Conservation (phyloP, 1,139 yeast genomes). For the Taiozyma sp. region DNA sequence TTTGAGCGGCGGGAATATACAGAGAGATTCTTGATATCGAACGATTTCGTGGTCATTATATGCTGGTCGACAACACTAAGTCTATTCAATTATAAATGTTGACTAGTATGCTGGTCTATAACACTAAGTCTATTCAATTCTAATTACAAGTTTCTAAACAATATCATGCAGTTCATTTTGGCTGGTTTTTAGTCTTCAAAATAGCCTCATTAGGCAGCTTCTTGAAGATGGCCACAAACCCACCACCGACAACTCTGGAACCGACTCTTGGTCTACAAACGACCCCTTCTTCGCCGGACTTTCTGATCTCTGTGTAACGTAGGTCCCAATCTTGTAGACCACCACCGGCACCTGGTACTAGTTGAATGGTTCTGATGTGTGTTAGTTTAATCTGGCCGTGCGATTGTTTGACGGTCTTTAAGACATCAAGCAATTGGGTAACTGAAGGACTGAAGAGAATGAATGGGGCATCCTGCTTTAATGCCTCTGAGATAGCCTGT, state of each 20-base stretch:
- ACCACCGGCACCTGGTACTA: slow-evolving; percentile 41
- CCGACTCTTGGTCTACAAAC: slow-evolving; percentile 47
- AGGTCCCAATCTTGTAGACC: slow-evolving; percentile 40
- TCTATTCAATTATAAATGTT: too few species aligned
- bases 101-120: background rate
- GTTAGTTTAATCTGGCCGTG: slow-evolving; percentile 27
- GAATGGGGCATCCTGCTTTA: slow-evolving; percentile 37
- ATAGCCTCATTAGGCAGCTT: slow-evolving; percentile 19
- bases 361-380: slow-evolving; percentile 35
- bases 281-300: slow-evolving; percentile 34
- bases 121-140: background rate
- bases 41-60: too few species aligned
- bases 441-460: slow-evolving; percentile 42
- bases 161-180: background rate
- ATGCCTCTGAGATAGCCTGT: slow-evolving; percentile 25
- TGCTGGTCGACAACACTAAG: too few species aligned
- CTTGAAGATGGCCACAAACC: slow-evolving; percentile 33
- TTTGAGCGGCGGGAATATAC: too few species aligned
- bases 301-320: slow-evolving; percentile 32
- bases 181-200: background rate
- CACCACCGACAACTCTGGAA: slow-evolving; percentile 40
- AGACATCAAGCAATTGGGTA: slow-evolving; percentile 37
- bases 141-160: background rate
- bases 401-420: slow-evolving; percentile 26
- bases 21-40: too few species aligned